Conservation (phyloP, 305 asterid genomes). For the Rubia balearica region DNA sequence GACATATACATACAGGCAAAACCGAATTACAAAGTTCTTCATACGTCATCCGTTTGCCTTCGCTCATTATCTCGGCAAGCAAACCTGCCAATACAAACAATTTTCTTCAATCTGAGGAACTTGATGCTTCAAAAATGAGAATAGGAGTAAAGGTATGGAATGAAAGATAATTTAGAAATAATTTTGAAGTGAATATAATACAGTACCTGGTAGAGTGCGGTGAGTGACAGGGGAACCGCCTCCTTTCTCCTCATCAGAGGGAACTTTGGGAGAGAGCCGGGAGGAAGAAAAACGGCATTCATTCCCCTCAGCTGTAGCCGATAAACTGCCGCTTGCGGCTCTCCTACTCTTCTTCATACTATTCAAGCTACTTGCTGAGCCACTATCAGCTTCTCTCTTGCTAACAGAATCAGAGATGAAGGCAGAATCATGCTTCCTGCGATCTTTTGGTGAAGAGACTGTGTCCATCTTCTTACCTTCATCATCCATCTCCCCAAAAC, state of each 20-base stretch:
- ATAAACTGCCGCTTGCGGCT: slow-evolving; percentile 41
- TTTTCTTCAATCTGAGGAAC: neutral
- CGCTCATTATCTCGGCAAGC: slow-evolving; percentile 91
- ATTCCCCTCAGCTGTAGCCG: slow-evolving; percentile 51
- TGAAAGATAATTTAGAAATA: neutral
- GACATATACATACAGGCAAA: slow-evolving; percentile 55
- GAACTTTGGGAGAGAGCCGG: slow-evolving; percentile 44
- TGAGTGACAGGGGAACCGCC: slow-evolving; percentile 40
- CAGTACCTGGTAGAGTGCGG: slow-evolving; percentile 75
- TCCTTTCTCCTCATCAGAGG: slow-evolving; percentile 55
- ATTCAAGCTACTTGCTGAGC: slow-evolving; percentile 33
- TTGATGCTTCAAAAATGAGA: slow-evolving; percentile 14
- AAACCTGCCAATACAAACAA: slow-evolving; percentile 39
- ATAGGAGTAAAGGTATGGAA: neutral
- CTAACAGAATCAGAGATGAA: slow-evolving; percentile 34
- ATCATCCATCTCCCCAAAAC: slow-evolving; percentile 42
- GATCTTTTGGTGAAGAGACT: slow-evolving; percentile 44
- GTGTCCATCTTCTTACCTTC: slow-evolving; percentile 57
- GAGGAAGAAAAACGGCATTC: slow-evolving; percentile 37
- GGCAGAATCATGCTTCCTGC: slow-evolving; percentile 45
- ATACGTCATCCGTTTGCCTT: slow-evolving; percentile 79
- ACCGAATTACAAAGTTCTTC: slow-evolving; percentile 90
- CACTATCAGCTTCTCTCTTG: slow-evolving; percentile 50
- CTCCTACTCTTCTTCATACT: slow-evolving; percentile 37
- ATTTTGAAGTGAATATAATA: slow-evolving; percentile 15